Evolutionary conservation across 441 rosid species (phyloP), one percentile per base, ranked within the genome.

Genomic region (Adansonia rubrostipa): DNA sequence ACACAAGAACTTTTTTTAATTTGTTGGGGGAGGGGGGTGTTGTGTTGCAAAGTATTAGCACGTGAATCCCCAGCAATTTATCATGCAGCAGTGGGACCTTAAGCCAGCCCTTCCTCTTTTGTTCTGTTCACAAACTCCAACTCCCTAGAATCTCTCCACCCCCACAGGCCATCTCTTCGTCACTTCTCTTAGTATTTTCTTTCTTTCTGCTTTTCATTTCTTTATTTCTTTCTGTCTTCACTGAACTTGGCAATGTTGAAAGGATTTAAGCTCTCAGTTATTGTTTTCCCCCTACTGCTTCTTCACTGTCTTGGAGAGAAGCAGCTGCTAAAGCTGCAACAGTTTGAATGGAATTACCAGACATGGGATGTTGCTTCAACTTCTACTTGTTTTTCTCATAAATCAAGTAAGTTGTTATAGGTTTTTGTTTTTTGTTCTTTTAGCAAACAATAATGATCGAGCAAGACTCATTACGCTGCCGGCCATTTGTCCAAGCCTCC

Each of bases 41-140:
- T 28, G 33, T 2, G 33, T 28, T 28, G 33, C 33, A n/a, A 73
- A 81, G 33, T 86, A 85, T 44, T 66, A 83, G 91, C 97, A 91
- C 90, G 97, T 93, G 98, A 95, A 89, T 84, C 87, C 82, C 82
- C 92, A 92, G 92, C 89, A 90, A 92, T 87, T 88, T 87, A 80
- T 86, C 95, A 90, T 92, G 96, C 96, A 28, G 33, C 33, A 76
- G 87, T 86, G 92, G 92, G 86, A 75, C 91, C 84, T 82, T 83
- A 15, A 73, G 84, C 88, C 95, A 89, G 87, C 92, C 88, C 83
- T 84, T 82, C 83, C 67, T 87, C 85, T 90, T 92, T 92, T 92
- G 98, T 92, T 92, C 84, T 87, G 91, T 89, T 87, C 85, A 28
- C 33, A 28, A 92, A 85, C 78, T 87, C 83, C 90, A 92, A 86